Conservation (phyloP, 768 basidiomycete genomes). For the Tricholoma sp. region DNA sequence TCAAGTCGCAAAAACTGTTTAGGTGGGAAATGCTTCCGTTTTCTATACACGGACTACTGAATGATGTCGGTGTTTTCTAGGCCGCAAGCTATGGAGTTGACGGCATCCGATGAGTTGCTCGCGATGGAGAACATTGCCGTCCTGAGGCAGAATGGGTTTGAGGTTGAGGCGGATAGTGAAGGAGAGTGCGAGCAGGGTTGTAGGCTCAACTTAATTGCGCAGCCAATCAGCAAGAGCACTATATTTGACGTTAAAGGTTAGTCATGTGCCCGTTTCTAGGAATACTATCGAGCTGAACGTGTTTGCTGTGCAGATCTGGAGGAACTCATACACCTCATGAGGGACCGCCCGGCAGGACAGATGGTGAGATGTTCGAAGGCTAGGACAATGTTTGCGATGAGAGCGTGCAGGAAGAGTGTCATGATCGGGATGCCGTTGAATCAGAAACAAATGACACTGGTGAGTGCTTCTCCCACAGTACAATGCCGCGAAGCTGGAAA, state of each 20-base stretch:
- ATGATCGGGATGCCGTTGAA: constrained; percentile 91
- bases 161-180: constrained; percentile 56
- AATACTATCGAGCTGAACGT: neutral
- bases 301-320: constrained; percentile 64
- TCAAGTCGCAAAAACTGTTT: constrained; percentile 81
- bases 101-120: too few species aligned
- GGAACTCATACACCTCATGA: constrained; percentile 84
- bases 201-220: constrained; percentile 66
- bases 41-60: neutral
- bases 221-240: constrained; percentile 89
- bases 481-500: neutral
- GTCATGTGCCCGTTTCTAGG: constrained; percentile 1
- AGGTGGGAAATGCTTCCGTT: constrained; percentile 43
- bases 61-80: constrained; percentile 37
- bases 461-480: constrained; percentile 27
- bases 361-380: constrained; percentile 94
- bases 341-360: constrained; percentile 67
- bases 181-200: constrained; percentile 27
- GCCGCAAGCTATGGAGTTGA: constrained; percentile 72
- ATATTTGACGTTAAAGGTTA: constrained; percentile 85
- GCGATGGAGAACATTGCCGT: constrained; percentile 83
- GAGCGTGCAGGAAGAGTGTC: constrained; percentile 93
- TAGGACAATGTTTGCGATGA: constrained; percentile 92
- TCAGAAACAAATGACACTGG: constrained; percentile 68
- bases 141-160: constrained; percentile 84